phyloP scores from a whole-genome alignment of 2,329 filamentous ascomycete species.

The Aureobasidium sp. region DNA sequence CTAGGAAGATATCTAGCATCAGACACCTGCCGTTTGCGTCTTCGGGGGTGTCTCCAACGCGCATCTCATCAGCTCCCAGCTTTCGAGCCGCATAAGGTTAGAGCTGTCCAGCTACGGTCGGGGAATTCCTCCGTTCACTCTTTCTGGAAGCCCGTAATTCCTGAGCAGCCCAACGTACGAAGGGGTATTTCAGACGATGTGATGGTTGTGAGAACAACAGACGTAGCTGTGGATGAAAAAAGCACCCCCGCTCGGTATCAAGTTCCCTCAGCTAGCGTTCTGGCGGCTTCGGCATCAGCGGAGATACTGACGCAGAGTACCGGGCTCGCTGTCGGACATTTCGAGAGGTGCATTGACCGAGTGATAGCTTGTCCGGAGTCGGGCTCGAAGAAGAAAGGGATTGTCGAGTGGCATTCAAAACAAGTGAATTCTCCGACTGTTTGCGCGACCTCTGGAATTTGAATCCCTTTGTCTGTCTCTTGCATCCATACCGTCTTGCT shows the following conservation, averaged over 20 bases:
- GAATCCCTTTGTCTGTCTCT: not conserved
- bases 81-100: not conserved
- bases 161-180: not conserved
- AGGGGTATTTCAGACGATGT: not conserved
- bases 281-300: conserved; percentile 6
- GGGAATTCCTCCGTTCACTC: not conserved
- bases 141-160: not conserved
- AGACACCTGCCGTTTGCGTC: conserved; percentile 1
- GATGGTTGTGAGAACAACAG: not conserved
- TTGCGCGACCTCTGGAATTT: not conserved
- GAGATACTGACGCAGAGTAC: conserved; percentile 6
- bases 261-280: not conserved
- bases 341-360: conserved; percentile 8
- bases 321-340: conserved; percentile 4
- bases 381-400: conserved; percentile 9
- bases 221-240: not conserved
- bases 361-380: not conserved
- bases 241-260: not conserved
- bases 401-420: conserved; percentile 9
- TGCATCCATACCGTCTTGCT: not conserved
- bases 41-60: not conserved
- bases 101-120: not conserved
- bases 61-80: not conserved
- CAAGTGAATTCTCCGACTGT: conserved; percentile 2
- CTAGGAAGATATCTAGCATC: not conserved